Conservation (phyloP, 176 grass and related monocot species). For the Puccinellia tenuiflora region DNA sequence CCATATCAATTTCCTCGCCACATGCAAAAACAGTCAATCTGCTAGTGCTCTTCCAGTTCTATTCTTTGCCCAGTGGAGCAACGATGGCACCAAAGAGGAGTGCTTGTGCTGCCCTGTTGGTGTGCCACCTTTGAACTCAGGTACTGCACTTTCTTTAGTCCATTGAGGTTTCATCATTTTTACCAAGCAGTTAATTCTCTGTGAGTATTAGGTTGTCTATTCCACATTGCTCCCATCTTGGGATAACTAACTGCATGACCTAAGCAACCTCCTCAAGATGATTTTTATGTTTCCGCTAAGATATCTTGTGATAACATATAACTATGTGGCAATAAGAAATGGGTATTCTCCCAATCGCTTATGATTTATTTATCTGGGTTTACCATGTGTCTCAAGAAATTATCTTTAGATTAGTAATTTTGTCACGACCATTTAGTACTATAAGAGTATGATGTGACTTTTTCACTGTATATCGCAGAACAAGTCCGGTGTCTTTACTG, state of each 20-base stretch:
- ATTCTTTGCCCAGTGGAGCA: neutral
- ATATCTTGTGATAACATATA: neutral
- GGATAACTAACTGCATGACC: neutral
- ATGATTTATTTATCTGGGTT: neutral
- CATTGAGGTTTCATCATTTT: neutral
- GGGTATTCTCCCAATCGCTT: neutral
- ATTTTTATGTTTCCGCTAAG: neutral
- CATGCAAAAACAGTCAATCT: neutral
- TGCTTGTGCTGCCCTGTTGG: neutral
- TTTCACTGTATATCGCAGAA: neutral
- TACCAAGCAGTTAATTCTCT: neutral
- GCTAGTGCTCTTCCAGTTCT: neutral
- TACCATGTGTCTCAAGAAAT: neutral
- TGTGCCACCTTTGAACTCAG: neutral
- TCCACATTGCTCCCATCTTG: neutral
- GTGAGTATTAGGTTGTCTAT: neutral
- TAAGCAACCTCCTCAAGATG: neutral
- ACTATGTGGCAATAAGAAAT: neutral
- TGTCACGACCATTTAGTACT: neutral
- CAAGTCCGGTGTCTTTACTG: slow-evolving; percentile 14
- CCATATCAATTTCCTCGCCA: neutral
- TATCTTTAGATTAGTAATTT: neutral
- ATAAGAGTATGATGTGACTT: neutral
- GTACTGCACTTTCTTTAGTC: neutral
- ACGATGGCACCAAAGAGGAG: neutral